Evolutionary conservation across 2,329 filamentous ascomycete genomes (phyloP), one percentile per base, ranked within the genome.

Genomic region (Pleurostoma richardsiae): DNA sequence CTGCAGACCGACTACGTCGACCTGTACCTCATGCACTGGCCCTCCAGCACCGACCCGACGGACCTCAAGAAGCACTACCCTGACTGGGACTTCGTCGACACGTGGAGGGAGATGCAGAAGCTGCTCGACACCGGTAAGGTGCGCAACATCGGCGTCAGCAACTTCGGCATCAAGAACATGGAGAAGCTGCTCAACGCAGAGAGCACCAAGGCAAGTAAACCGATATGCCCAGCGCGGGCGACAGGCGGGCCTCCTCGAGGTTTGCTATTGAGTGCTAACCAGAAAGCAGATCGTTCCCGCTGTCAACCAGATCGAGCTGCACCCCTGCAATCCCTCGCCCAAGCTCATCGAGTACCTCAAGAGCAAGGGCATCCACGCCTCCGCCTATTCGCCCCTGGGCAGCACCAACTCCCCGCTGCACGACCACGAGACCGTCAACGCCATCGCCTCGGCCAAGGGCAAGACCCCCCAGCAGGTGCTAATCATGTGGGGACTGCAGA

Each of bases 71-170:
- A 88, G 73, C 80, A 85, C 63, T 78, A 83, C 52, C 73, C 80
- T 30, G 87, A 90, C 71, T 92, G 88, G 88, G 79, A 89, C 70
- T 92, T 88, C 67, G 74, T 87, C 57, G 83, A 94, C 68, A 94
- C 89, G 29, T 95, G 79, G 80, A 71, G 74, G 50, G 83, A 84
- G 70, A 73, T 88, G 75, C 81, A 87, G 69, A 86, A 85, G 73
- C 72, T 89, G 41, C 70, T 81, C 28, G 79, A 67, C 8, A 82
- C 79, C 40, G 83, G 84, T 64, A 88, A 89, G 68, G 86, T 86
- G 44, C 79, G 77, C 67, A 89, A 88, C 72, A 90, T 92, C 62
- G 88, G 88, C 57, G 86, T 94, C 48, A 90, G 86, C 66, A 95
- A 95, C 77, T 94, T 95, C 65, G 85, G 77, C 53, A 88, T 91